Evolutionary conservation across 441 rosid genomes (phyloP).

Genomic region (Breynia disticha): DNA sequence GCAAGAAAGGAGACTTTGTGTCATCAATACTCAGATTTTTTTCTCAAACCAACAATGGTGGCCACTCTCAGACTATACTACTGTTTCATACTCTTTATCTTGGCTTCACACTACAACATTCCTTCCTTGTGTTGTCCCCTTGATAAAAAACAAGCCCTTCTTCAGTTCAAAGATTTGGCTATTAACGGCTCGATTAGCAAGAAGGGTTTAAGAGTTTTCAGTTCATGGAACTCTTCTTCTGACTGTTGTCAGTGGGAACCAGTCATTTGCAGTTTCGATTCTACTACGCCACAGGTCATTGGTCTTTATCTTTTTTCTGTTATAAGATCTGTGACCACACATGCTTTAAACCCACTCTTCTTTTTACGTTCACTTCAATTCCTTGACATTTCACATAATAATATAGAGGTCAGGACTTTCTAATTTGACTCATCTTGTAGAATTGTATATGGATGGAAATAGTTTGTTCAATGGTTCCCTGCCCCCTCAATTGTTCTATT

Average conservation of each 20-base stretch:
- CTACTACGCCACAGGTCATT: not conserved
- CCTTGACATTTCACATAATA: not conserved
- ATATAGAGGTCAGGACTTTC: not conserved
- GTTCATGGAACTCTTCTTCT: not conserved
- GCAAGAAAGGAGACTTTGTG: not conserved
- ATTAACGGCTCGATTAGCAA: not conserved
- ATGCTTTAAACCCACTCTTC: not conserved
- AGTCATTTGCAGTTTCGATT: not conserved
- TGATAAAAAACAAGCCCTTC: conserved; percentile 1
- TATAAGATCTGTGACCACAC: not conserved
- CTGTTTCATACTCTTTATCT: not conserved
- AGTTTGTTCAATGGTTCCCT: too few species aligned
- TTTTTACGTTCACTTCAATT: not conserved
- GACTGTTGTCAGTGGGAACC: not conserved
- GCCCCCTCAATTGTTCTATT: too few species aligned
- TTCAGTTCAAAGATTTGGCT: not conserved
- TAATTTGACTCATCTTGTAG: too few species aligned
- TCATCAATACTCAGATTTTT: too few species aligned
- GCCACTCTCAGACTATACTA: too few species aligned
- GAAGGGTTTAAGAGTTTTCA: not conserved
- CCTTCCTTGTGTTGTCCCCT: not conserved
- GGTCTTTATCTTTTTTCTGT: not conserved
- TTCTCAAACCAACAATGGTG: too few species aligned
- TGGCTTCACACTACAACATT: not conserved
- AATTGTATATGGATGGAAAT: too few species aligned